These are phyloP conservation scores for Glycine tomentella DNA, from an alignment of 306 rosid genomes.

Conservation along the genomic window DNA sequence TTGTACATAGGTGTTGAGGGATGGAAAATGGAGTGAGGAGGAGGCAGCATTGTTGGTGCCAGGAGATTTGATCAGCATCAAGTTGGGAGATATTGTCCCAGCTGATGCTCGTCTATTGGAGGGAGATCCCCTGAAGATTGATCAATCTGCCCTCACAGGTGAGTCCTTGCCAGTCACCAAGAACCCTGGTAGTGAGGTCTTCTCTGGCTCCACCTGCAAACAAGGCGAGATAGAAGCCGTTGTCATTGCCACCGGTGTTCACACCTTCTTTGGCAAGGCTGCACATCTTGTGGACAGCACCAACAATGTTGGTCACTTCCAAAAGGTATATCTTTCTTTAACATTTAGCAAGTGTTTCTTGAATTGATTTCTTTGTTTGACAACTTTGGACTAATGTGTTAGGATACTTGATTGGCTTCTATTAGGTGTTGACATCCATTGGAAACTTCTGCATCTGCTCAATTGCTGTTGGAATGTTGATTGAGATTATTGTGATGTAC, in stretches of 20 bases:
- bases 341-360: neutral
- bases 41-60: slow-evolving; percentile 91
- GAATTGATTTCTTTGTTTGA: neutral
- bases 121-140: slow-evolving; percentile 90
- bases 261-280: slow-evolving; percentile 94
- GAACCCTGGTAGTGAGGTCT: slow-evolving; percentile 77
- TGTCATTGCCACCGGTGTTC: slow-evolving; percentile 94
- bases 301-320: slow-evolving; percentile 97
- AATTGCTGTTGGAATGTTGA: slow-evolving; percentile 80
- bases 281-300: slow-evolving; percentile 96
- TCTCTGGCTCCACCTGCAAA: slow-evolving; percentile 94
- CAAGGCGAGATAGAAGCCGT: slow-evolving; percentile 96
- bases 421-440: slow-evolving; percentile 88
- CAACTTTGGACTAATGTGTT: slow-evolving; percentile 24
- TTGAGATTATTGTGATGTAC: slow-evolving; percentile 83
- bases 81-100: slow-evolving; percentile 91
- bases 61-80: slow-evolving; percentile 90
- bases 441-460: slow-evolving; percentile 96
- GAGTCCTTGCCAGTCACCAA: slow-evolving; percentile 88
- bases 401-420: slow-evolving; percentile 33
- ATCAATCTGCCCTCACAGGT: slow-evolving; percentile 91
- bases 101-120: slow-evolving; percentile 94
- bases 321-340: slow-evolving; percentile 58
- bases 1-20: slow-evolving; percentile 72
- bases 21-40: slow-evolving; percentile 82